phyloP scores from a whole-genome alignment of 257 asterid species.

The Perilla frutescens region DNA sequence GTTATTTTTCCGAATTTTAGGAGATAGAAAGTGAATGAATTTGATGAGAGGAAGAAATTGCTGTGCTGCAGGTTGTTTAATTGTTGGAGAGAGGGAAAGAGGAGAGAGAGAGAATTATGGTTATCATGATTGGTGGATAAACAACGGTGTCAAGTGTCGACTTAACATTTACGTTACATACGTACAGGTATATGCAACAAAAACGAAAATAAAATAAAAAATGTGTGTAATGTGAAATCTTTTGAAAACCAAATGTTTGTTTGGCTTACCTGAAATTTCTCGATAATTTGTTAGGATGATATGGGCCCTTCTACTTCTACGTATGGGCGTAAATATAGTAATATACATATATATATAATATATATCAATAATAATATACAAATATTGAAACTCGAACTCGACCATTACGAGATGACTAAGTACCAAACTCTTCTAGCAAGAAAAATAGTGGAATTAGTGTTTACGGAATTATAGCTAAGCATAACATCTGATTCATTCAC shows the following conservation, averaged over 20 bases:
- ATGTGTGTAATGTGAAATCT: background rate
- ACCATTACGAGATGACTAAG: background rate
- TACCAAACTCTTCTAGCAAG: background rate
- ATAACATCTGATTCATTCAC: background rate
- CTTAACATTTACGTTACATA: background rate
- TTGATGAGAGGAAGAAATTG: background rate
- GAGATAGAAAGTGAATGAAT: no score
- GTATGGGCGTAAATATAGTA: slow-evolving; percentile 7
- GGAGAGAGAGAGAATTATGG: slow-evolving; percentile 2
- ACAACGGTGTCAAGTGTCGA: background rate
- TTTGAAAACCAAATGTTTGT: slow-evolving; percentile 11
- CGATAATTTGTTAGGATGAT: slow-evolving; percentile 4
- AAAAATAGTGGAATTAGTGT: no score
- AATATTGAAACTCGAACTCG: background rate
- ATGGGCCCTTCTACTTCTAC: background rate
- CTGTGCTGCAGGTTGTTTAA: background rate
- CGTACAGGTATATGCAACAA: background rate
- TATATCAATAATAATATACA: background rate
- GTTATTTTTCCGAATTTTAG: no score
- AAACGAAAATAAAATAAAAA: background rate
- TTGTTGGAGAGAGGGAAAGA: slow-evolving; percentile 6
- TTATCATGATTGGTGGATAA: slow-evolving; percentile 6
- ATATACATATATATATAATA: no score
- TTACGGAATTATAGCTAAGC: no score
- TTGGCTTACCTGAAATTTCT: slow-evolving; percentile 31